Evolutionary conservation across 371 early-diverging fungal genomes (phyloP).

Genomic region (Rhizomucor pusillus): DNA sequence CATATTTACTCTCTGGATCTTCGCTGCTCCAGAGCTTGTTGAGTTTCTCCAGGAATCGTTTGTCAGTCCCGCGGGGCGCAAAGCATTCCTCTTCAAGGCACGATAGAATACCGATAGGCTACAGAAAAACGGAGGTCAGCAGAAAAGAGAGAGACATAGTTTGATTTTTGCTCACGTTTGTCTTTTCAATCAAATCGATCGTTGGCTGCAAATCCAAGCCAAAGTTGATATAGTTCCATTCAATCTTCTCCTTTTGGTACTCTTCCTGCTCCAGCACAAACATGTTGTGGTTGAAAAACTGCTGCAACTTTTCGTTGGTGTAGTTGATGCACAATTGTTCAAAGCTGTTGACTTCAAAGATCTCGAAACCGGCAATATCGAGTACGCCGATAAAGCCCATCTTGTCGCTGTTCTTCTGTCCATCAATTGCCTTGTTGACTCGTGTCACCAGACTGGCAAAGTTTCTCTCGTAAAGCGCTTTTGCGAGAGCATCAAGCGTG

Average conservation of each 20-base stretch:
- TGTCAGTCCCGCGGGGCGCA: constrained; percentile 97
- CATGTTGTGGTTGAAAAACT: constrained; percentile 99
- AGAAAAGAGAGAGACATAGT: too few relatives aligned
- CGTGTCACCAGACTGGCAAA: constrained; percentile 91
- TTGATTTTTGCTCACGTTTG: constrained; percentile 78
- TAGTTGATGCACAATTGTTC: constrained; percentile 99
- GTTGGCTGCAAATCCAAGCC: constrained; percentile 99
- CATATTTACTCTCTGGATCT: constrained; percentile 69
- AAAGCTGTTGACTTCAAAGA: constrained; percentile 98
- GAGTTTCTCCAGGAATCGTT: constrained; percentile 95
- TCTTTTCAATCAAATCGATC: constrained; percentile 97
- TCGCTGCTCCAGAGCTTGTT: constrained; percentile 83
- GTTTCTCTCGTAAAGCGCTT: constrained; percentile 97
- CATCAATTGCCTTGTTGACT: constrained; percentile 87
- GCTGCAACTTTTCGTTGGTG: constrained; percentile 99
- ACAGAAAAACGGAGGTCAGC: too few relatives aligned
- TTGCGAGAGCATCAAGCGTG: constrained; percentile 93
- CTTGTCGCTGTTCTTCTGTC: constrained; percentile 49
- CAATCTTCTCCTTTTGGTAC: constrained; percentile 96
- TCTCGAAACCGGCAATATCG: constrained; percentile 99
- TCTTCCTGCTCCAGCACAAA: constrained; percentile 99
- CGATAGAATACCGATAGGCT: constrained; percentile 98
- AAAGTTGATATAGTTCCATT: constrained; percentile 99
- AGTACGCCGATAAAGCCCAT: constrained; percentile 94
- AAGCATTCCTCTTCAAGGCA: constrained; percentile 99